Conservation (phyloP, 1,139 yeast species). For the Candida pseudoviswanathii region DNA sequence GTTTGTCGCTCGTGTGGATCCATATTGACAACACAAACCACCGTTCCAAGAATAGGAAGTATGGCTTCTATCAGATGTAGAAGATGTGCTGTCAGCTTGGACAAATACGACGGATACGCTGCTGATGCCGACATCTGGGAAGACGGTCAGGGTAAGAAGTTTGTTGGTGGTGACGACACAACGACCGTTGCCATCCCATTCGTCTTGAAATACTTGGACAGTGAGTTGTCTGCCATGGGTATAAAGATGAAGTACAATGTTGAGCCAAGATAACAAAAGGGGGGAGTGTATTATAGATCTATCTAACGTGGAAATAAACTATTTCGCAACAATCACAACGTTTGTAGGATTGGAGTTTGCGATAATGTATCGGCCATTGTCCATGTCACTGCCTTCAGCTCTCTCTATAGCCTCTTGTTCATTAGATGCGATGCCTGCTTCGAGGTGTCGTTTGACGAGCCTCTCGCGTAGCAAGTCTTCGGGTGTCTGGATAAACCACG, state of each 20-base stretch:
- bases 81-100: slow-evolving; percentile 77
- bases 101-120: slow-evolving; percentile 47
- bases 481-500: slow-evolving; percentile 52
- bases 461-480: slow-evolving; percentile 51
- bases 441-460: slow-evolving; percentile 70
- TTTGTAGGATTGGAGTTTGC: slow-evolving; percentile 35
- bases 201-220: slow-evolving; percentile 91
- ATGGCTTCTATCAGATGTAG: slow-evolving; percentile 83
- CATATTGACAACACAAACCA: slow-evolving; percentile 80
- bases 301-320: background rate
- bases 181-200: slow-evolving; percentile 96
- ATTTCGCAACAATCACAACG: slow-evolving; percentile 17
- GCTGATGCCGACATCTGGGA: slow-evolving; percentile 91
- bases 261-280: slow-evolving; percentile 46
- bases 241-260: slow-evolving; percentile 88
- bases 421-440: slow-evolving; percentile 62
- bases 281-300: slow-evolving; percentile 2
- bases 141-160: slow-evolving; percentile 92
- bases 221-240: slow-evolving; percentile 98
- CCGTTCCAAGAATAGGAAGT: slow-evolving; percentile 90
- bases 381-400: slow-evolving; percentile 67
- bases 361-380: slow-evolving; percentile 63
- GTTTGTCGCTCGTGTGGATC: slow-evolving; percentile 95
- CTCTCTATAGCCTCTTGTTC: slow-evolving; percentile 63
- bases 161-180: slow-evolving; percentile 88